Evolutionary conservation across 2,329 filamentous ascomycete species (phyloP).

Genomic region (Diplodia scrobiculata): DNA sequence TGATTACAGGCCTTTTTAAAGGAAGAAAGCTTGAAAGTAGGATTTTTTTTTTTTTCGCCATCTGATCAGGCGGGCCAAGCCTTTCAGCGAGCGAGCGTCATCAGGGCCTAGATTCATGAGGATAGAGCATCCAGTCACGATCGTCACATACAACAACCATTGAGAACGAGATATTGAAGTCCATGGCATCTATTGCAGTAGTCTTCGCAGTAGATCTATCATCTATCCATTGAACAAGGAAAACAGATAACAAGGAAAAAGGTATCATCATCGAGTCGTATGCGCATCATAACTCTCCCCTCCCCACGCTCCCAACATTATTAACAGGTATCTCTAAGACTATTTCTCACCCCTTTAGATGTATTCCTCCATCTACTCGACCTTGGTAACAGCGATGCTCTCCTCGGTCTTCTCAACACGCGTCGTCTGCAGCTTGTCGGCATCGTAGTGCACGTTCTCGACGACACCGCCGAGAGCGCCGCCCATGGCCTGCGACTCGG

Average conservation of each 20-base stretch:
- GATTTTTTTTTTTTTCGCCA: too few relatives aligned
- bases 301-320: background rate
- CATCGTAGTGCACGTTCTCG: constrained; percentile 27
- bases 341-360: background rate
- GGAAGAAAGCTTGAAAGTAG: too few relatives aligned
- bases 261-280: constrained; percentile 20
- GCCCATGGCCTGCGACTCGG: constrained; percentile 31
- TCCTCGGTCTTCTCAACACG: constrained; percentile 13
- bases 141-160: background rate
- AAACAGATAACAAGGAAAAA: background rate
- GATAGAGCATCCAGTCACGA: background rate
- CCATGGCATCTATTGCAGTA: constrained; percentile 12
- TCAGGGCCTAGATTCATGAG: background rate
- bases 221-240: background rate
- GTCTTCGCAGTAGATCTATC: constrained; percentile 4
- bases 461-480: constrained; percentile 30
- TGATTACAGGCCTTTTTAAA: too few relatives aligned
- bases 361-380: background rate
- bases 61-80: too few relatives aligned
- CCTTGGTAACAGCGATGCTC: background rate
- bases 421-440: constrained; percentile 6
- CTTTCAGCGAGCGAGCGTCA: background rate
- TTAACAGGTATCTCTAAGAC: background rate
- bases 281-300: background rate
- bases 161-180: background rate